phyloP scores from a whole-genome alignment of 2,329 filamentous ascomycete species.

The Rhynchosporium secalis region DNA sequence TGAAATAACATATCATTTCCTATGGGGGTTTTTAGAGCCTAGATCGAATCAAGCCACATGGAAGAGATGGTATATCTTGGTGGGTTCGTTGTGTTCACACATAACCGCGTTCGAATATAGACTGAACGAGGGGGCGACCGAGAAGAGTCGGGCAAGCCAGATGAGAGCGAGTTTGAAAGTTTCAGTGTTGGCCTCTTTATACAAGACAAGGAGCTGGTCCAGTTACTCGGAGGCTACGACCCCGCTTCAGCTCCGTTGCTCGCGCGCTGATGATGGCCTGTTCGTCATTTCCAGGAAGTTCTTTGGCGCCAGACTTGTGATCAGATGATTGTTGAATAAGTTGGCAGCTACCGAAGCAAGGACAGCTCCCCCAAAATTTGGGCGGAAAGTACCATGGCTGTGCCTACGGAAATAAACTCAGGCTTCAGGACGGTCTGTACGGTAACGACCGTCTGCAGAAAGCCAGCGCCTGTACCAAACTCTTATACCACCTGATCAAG shows the following conservation, averaged over 20 bases:
- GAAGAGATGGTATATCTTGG: no score
- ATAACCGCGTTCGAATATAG: no score
- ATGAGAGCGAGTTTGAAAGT: no score
- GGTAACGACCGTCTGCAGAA: conserved; percentile 28
- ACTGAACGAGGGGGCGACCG: no score
- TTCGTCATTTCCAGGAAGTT: conserved; percentile 47
- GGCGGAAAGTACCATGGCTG: conserved; percentile 37
- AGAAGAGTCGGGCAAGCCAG: no score
- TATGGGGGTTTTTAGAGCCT: no score
- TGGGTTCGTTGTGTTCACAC: no score
- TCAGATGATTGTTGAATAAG: conserved; percentile 47
- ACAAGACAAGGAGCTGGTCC: conserved; percentile 49
- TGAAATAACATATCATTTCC: no score
- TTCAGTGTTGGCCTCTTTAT: conserved; percentile 51
- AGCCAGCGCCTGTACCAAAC: conserved; percentile 30
- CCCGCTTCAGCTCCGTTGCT: conserved; percentile 47
- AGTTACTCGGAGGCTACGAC: conserved; percentile 40
- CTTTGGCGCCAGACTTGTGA: conserved; percentile 46
- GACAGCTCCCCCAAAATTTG: conserved; percentile 40
- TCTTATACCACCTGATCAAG: conserved; percentile 19
- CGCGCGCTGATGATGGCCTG: conserved; percentile 51
- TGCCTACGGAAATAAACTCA: conserved; percentile 32
- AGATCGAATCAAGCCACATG: no score
- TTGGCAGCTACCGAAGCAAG: conserved; percentile 38
- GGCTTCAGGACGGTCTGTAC: conserved; percentile 28